Base-by-base conservation (phyloP, 1,139 yeast species). In the Debaryomycetaceae sp. region DNA sequence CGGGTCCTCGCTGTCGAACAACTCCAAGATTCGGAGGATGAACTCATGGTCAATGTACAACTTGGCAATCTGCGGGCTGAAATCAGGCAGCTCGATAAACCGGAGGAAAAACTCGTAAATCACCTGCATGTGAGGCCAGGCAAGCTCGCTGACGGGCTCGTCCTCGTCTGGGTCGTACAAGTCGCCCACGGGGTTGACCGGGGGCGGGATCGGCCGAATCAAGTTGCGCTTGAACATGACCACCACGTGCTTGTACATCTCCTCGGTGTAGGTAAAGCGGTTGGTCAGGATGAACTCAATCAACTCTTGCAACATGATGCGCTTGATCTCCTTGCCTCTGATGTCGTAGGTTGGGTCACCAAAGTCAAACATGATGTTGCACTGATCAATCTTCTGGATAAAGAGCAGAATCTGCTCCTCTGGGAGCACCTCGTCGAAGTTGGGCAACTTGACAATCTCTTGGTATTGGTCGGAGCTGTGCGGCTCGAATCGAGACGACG, bases 101-200 rank as follows among this genome's bases (percentile, higher is more conserved):
- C 96, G 69, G 40, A 93, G 65, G 53, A 91, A 91, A 50, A 91
- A 86, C 55, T 91, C 97, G 61, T 93, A 91, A 26, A 89, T 95
- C 26, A 89, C 76, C 58, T 86, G 95, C 96, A 93, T 91, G 56
- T 91, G 99, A 4, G 98, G 96, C 99, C 99, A 91, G 4, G 97
- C 91, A 39, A 91, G 77, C 53, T 93, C 98, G 49, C 79, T 78
- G 25, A 91, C 95, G 2, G 97, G 97, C 58, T 91, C 99, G 60
- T 91, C 98, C 61, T 91, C 99, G 61, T 91, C 98, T 0, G 99
- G 98, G 49, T 93, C 98, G 56, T 75, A 93, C 18, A 91, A 73
- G 40, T 93, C 98, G 23, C 98, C 98, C 25, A 89, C 75, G 3
- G 97, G 97, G 54, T 93, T 91, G 26, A 89, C 95, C 1, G 97